phyloP scores from a whole-genome alignment of 495 filamentous ascomycete genomes.

The Daldinia decipiens region DNA sequence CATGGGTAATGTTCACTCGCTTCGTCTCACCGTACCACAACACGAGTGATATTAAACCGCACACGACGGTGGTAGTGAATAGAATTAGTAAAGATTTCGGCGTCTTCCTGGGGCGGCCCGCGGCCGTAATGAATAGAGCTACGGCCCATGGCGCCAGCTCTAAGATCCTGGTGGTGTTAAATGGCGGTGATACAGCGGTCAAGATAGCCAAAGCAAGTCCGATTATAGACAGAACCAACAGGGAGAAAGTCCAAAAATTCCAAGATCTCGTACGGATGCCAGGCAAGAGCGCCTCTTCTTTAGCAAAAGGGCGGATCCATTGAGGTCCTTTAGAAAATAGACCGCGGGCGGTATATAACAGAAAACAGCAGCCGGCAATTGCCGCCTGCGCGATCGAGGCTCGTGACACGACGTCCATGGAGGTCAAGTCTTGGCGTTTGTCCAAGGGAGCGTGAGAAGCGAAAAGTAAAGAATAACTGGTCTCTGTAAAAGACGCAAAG shows the following conservation, averaged over 20 bases:
- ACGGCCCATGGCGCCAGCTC: conserved; percentile 55
- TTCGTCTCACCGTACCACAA: conserved; percentile 41
- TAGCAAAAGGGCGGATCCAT: conserved; percentile 48
- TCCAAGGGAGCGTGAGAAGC: background rate
- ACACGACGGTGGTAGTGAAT: conserved; percentile 46
- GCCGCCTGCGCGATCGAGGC: conserved; percentile 43
- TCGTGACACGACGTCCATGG: conserved; percentile 37
- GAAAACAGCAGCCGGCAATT: conserved; percentile 37
- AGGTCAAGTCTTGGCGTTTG: conserved; percentile 7
- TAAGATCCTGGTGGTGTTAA: conserved; percentile 30
- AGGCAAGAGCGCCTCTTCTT: conserved; percentile 35
- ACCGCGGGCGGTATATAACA: conserved; percentile 38
- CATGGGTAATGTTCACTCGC: conserved; percentile 52
- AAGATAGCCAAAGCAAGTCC: conserved; percentile 44
- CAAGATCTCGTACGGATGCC: conserved; percentile 30
- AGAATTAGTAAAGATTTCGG: conserved; percentile 57
- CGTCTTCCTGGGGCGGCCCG: conserved; percentile 60
- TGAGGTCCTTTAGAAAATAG: conserved; percentile 44
- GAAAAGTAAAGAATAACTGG: conserved; percentile 16
- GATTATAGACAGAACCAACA: conserved; percentile 33
- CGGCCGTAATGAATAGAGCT: conserved; percentile 55
- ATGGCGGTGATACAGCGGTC: conserved; percentile 30
- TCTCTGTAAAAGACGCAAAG: conserved; percentile 24
- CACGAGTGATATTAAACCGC: conserved; percentile 53
- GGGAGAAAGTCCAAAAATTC: conserved; percentile 42